Base-by-base conservation (phyloP, 345 rosid species). In the Ceriops decandra region DNA sequence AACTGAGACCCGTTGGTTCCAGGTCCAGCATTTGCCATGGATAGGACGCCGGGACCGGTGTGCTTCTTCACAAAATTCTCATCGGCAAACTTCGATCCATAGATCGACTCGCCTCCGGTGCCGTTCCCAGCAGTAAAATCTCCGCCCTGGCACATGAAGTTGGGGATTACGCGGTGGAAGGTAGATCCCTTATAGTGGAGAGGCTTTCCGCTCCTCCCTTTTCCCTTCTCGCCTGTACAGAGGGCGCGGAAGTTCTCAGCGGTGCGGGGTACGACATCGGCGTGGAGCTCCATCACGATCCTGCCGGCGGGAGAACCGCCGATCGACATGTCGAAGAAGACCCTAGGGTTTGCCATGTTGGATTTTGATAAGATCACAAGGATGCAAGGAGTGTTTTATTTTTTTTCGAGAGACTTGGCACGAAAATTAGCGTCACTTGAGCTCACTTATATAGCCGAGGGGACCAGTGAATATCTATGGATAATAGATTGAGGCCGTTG, bases 171-270 rank as follows among this genome's bases (percentile, higher is more conserved):
- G 30, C 78, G 74, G 67, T 75, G 78, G 57, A 75, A 75, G 13
- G 30, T 2, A 5, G 78, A 75, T 16, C 74, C 74, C 13, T 75
- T 75, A 66, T 49, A 69, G 70, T 75, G 78, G 27, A 75, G 78
- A 0, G 78, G 74, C 70, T 74, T 74, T n/a, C 78, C 70, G 42
- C 5, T 5, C 69, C 52, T 71, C 2, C 80, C 80, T 8, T 15
- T 13, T 5, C 80, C 80, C 20, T 76, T 76, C 76, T 76, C 80
- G 38, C 80, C 80, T 7, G 80, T 76, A 76, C 80, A 76, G 36
- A 76, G 80, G 26, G 80, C 76, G 19, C 80, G 80, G 73, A 76
- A 76, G 69, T 76, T 76, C 57, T 76, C 80, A 4, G 76, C 80
- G 15, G 80, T 76, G 54, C 35, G 60, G 0, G 80, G 80, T 3